Percentiles rank a stretch among this genome's conserved stretches.
Conservation (phyloP, 441 rosid species). For the Populus trichocarpa region DNA sequence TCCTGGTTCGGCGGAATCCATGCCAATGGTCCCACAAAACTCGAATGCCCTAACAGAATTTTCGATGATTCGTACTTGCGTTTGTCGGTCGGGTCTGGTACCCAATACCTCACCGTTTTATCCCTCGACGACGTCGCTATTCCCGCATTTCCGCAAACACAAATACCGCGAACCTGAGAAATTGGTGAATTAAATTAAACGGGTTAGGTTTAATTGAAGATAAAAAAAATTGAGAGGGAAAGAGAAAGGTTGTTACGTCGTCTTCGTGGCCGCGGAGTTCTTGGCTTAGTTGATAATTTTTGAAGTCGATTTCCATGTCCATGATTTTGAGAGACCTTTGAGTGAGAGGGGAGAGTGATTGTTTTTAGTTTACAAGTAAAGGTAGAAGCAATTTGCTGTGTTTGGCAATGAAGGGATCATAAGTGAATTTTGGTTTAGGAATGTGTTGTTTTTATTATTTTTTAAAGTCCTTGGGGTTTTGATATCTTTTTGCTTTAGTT, state of each 20-base stretch:
- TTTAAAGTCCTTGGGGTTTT: not conserved
- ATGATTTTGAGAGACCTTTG: not conserved
- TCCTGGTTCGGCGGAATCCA: constrained; percentile 77
- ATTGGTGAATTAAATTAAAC: not conserved
- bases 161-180: constrained; percentile 81
- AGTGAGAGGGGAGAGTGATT: too few species aligned
- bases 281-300: constrained; percentile 64
- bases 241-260: constrained; percentile 52
- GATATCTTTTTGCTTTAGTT: not conserved
- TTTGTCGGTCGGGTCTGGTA: constrained; percentile 56
- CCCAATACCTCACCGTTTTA: constrained; percentile 82
- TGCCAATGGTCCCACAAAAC: constrained; percentile 95
- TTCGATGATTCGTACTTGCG: constrained; percentile 51
- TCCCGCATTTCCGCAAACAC: constrained; percentile 62
- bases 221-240: not conserved
- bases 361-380: not conserved
- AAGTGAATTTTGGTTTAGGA: not conserved
- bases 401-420: not conserved
- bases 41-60: constrained; percentile 75
- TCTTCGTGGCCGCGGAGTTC: constrained; percentile 89
- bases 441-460: not conserved
- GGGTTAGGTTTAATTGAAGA: not conserved
- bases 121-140: constrained; percentile 93
- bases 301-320: constrained; percentile 71
- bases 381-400: not conserved